Evolutionary conservation across 768 basidiomycete species (phyloP), one percentile per base, ranked within the genome.

Genomic region (Leccinum sublutescens): DNA sequence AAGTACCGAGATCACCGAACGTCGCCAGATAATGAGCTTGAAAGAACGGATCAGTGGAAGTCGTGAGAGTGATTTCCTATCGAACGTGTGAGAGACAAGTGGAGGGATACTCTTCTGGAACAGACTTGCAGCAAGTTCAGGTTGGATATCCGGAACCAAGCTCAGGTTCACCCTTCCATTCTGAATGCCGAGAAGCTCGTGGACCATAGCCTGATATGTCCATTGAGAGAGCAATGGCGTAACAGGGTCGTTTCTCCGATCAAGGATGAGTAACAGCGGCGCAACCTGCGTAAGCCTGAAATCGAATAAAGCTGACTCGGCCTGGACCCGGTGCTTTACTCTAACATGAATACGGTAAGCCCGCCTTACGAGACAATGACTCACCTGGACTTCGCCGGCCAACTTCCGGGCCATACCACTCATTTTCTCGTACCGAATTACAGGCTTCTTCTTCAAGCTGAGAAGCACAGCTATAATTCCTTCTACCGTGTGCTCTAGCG

Each of bases 201-300:
- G 97, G 0, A 98, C 97, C 95, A 98, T 98, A 1, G 96, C 97
- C 72, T 98, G 96, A 76, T 98, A 98, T 25, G 97, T 98, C 97
- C 97, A 98, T 74, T 98, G 97, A 2, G 93, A 93, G 31, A 98
- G 80, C 38, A 98, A 76, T 4, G 97, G 97, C 0, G 97, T 98
- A 5, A 98, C 93, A 2, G 97, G 97, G 68, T 99, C 97, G 74
- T 97, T 98, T 62, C 96, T 80, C 62, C 97, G 84, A 75, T 99
- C 97, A 56, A 99, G 81, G 63, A 99, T 92, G 53, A 99, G 81
- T 34, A 99, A 78, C 48, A 98, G 70, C 7, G 97, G 97, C 2
- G 93, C 83, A 8, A 93, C 86, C 72, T 94, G 92, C 2, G 91
- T 93, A 40, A 86, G 79, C 50, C 95, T 84, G 72, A 98, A 98